Evolutionary conservation across 2,329 filamentous ascomycete genomes (phyloP), one percentile per base, ranked within the genome.

Genomic region (Tolypocladium pustulatum): DNA sequence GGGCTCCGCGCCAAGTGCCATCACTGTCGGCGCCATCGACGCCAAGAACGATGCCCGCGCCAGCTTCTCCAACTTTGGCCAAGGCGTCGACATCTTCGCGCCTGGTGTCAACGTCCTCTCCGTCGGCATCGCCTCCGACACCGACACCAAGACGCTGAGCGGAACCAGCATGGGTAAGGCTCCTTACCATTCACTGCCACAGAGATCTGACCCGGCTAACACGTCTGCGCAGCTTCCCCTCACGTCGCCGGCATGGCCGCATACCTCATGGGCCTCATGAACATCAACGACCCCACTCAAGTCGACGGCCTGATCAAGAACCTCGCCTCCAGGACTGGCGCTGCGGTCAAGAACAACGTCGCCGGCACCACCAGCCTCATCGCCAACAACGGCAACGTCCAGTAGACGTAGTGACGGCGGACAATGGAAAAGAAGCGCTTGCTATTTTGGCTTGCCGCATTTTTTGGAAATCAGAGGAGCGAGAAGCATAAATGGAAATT

Each of bases 191-290:
- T 22, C 49, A 13, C 30, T 22, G 9, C 49, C 30, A 22, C 30
- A 52, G 20, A 60, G 32, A 34, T 56, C 36, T 46, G 15, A 41
- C 40, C 10, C 8, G 2, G 27, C 55, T 56, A 30, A 57, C 49
- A n/a, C n/a, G 4, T 37, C 4, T 4, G 20, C 20, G 49, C 30
- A 73, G 85, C 87, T 32, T 80, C 80, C 15, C 87, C 87, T 1
- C 86, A 89, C 68, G 78, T 89, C 57, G 80, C 83, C 54, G 87
- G 87, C 54, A 75, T 90, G 4, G 84, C 83, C 17, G 85, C 85
- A 34, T 90, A 89, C 71, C 73, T 90, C 37, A 84, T 89, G 75
- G 66, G 73, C 57, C 76, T 84, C 58, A 80, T 84, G 72, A 65
- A 70, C 57, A 69, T 85, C 61, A 75, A 70, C 9, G 71, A 72